Evolutionary conservation across 257 asterid species (phyloP), one percentile per base, ranked within the genome.

Genomic region (Buddleja alternifolia): DNA sequence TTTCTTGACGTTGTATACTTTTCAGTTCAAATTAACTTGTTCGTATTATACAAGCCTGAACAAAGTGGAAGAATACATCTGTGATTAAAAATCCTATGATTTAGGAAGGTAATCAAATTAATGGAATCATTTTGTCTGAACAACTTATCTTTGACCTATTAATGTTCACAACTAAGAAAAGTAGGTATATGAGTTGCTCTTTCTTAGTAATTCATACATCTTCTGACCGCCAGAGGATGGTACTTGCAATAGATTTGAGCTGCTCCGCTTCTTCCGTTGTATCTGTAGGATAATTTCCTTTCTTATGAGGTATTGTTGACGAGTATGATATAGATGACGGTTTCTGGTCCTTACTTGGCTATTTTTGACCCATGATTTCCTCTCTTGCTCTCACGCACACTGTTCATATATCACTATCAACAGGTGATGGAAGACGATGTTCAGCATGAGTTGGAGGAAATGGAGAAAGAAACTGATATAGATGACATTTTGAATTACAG

Each of bases 401-500:
- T 12, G 34, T 34, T 71, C 39, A 61, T 70, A 25, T 60, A 16
- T 73, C 63, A 14, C 62, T 60, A 61, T 72, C 62, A 70, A 70
- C 80, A 93, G 98, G 83, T 83, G 61, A 85, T 88, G 47, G 92
- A 83, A 67, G 90, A 73, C 63, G 80, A 82, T 80, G 86, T 88
- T 53, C 80, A 79, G 80, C 85, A 54, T 60, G 86, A 82, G 77
- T 80, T 93, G 81, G 97, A 90, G 88, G 86, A 85, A 81, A 81
- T 90, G 83, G 98, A 93, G 85, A 90, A 86, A 82, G 85, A 85
- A 73, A 82, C 85, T 72, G 96, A 93, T 50, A 75, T 93, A 63
- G 89, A 87, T 76, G 97, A 88, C 81, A 93, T 93, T 77, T 80
- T 93, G 76, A 71, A 73, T 80, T 90, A 84, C 82, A 87, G 98